Base-by-base conservation (phyloP, 176 grass and related monocot species). In the Aegilops umbellulata region DNA sequence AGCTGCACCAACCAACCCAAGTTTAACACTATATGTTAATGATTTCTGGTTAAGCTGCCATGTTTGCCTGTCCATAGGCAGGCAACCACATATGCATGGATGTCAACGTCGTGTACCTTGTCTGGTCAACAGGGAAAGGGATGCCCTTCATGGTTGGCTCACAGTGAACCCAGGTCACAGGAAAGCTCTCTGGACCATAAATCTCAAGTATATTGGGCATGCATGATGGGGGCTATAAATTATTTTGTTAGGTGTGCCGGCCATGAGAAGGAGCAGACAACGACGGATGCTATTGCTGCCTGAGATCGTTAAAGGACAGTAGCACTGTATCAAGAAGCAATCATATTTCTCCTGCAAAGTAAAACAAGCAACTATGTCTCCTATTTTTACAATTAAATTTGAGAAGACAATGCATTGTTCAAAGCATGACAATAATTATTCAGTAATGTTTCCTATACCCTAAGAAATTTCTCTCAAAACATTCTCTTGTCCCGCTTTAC, bases 161-260 rank as follows among this genome's bases (percentile, higher is more conserved):
- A 63, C 25, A 5, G 74, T 47, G 58, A 27, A 22, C 79, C 84
- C 74, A 61, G 49, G 2, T 78, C 83, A 65, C 74, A 83, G 24
- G 79, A 79, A 86, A 87, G 36, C 67, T 83, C 32, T 71, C 29
- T 34, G 0, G 27, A 30, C 89, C 74, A 46, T 90, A 79, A 31
- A 65, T 77, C 41, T 86, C 60, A 27, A 34, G 65, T 22, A 29
- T 66, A 44, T 83, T 86, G 55, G 84, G 2, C 65, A 32, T 23
- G 65, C 88, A 83, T 82, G 74, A 83, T 75, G 63, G 12, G 25
- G 46, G 20, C 42, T 29, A 16, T 46, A n/a, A 57, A 74, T 84
- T 79, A 67, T 75, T 67, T 38, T 87, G 75, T 74, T 87, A 47
- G 80, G 89, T 83, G 32, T 84, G 80, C 74, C 67, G 60, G 66